Conservation (phyloP, 1,139 yeast genomes). For the Blastobotrys aristatus region DNA sequence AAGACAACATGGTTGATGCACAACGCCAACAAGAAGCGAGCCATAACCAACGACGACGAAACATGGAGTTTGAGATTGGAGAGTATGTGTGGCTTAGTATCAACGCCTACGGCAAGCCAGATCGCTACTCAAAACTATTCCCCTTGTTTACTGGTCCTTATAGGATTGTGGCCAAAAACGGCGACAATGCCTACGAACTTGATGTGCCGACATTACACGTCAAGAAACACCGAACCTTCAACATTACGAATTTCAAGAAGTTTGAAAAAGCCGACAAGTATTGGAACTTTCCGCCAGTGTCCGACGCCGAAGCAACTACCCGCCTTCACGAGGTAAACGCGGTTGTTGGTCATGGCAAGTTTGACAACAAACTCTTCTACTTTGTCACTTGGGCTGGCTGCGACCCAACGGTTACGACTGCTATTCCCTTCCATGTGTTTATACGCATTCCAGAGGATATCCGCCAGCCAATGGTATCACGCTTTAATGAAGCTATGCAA, state of each 20-base stretch:
- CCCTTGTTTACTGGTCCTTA: not conserved
- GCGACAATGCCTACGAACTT: constrained; percentile 1
- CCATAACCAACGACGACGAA: not conserved
- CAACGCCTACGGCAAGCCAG: not conserved
- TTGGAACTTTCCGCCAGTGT: not conserved
- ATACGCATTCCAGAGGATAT: not conserved
- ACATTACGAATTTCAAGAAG: not conserved
- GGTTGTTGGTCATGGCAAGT: not conserved
- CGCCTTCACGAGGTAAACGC: not conserved
- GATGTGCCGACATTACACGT: not conserved
- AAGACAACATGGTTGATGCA: not conserved
- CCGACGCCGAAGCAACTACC: not conserved
- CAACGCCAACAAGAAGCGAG: not conserved
- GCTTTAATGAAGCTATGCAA: too few relatives aligned
- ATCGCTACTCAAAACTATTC: not conserved
- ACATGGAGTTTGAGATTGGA: not conserved
- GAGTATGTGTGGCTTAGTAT: not conserved
- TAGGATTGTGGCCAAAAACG: not conserved
- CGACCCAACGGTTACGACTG: not conserved
- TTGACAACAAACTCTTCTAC: not conserved
- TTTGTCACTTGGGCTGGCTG: not conserved
- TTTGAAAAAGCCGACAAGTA: not conserved
- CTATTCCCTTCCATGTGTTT: too few relatives aligned
- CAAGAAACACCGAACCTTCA: not conserved
- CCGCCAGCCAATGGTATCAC: too few relatives aligned